These are phyloP conservation scores for Marsdenia floribunda DNA, from an alignment of 257 asterid species.

Conservation along the genomic window DNA sequence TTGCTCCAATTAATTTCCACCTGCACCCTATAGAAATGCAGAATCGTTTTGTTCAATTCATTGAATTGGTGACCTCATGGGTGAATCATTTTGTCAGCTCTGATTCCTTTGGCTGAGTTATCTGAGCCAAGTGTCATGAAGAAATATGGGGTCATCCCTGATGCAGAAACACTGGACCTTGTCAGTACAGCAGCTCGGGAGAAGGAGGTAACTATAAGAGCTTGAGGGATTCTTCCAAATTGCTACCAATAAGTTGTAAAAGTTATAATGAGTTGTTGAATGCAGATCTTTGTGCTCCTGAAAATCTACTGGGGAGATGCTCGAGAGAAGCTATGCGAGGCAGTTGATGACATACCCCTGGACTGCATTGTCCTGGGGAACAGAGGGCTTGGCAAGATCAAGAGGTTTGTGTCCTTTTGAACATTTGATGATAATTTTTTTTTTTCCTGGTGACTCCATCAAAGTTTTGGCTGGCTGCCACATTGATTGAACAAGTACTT, in stretches of 20 bases:
- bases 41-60: not conserved
- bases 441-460: not conserved
- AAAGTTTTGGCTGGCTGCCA: not conserved
- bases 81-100: slow-evolving; percentile 38
- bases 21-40: not conserved
- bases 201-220: slow-evolving; percentile 46
- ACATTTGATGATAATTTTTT: not conserved
- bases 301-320: slow-evolving; percentile 93
- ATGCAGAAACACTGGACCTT: slow-evolving; percentile 61
- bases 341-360: slow-evolving; percentile 59
- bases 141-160: slow-evolving; percentile 60
- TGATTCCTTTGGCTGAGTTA: slow-evolving; percentile 67
- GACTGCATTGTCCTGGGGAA: slow-evolving; percentile 75
- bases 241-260: not conserved
- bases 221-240: not conserved
- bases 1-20: not conserved
- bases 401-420: slow-evolving; percentile 43
- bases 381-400: slow-evolving; percentile 84
- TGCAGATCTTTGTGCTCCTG: slow-evolving; percentile 59
- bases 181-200: slow-evolving; percentile 49
- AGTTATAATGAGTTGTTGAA: not conserved
- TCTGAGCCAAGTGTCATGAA: slow-evolving; percentile 48
- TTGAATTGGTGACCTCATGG: not conserved
- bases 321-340: slow-evolving; percentile 72
- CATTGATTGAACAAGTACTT: not conserved